Evolutionary conservation across 2,329 filamentous ascomycete genomes (phyloP).

Genomic region (Colletotrichum sp.): DNA sequence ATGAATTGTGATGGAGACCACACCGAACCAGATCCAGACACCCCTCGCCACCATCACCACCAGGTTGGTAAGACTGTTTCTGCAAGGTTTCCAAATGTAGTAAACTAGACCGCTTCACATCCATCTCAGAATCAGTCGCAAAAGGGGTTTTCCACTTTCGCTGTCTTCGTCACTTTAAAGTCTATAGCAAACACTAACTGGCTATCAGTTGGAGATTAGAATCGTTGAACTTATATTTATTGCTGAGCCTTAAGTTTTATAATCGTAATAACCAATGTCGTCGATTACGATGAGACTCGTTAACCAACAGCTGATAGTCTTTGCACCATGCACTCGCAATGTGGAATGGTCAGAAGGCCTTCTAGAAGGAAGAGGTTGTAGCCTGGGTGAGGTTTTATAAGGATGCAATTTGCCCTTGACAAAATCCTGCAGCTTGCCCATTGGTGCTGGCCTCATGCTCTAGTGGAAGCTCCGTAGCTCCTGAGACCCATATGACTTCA

Average conservation of each 20-base stretch:
- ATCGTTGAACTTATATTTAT: fast-evolving
- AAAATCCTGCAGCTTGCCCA: neutral
- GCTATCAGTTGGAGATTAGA: neutral
- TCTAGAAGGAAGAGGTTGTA: neutral
- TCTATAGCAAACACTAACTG: neutral
- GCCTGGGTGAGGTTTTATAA: neutral
- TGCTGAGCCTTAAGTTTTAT: fast-evolving
- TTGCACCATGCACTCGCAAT: neutral
- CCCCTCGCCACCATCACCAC: too few species aligned
- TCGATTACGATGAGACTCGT: fast-evolving
- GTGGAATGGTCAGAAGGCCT: neutral
- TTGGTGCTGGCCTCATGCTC: neutral
- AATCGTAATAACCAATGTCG: neutral
- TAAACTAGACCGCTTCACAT: neutral
- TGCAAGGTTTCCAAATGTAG: neutral
- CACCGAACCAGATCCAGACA: too few species aligned
- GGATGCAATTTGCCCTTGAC: neutral
- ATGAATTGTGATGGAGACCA: neutral
- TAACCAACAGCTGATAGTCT: neutral
- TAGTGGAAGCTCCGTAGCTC: neutral
- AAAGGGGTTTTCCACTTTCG: neutral
- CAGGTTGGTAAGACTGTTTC: neutral
- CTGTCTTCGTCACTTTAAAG: neutral
- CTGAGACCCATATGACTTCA: neutral
- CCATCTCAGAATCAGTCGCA: neutral